Base-by-base conservation (phyloP, 2,329 filamentous ascomycete genomes). In the Trichophyton verrucosum region DNA sequence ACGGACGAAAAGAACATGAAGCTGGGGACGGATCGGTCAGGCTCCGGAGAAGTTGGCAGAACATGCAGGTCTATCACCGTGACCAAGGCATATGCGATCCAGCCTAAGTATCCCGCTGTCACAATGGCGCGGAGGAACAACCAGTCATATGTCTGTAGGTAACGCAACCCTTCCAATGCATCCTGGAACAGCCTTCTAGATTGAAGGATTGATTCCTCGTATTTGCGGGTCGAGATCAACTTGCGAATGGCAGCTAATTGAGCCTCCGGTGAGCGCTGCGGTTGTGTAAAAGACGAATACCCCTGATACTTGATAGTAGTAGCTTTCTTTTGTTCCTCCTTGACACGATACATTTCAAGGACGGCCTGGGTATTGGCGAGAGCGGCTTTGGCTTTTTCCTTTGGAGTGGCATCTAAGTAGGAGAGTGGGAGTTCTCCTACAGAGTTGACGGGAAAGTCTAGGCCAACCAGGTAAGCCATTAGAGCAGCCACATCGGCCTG, bases 71-170 rank as follows among this genome's bases (percentile, higher is more conserved):
- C 88, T 64, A 97, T 81, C 56, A 97, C 91, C 0, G 87, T 95
- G 0, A 90, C 94, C 58, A 95, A 78, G 1, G 91, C 90, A 73
- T 91, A 99, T 0, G 88, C 87, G 70, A 97, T 95, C 92, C 92
- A 99, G 20, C 94, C 94, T 6, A 97, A 76, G 69, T 97, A 99
- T 17, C 94, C 94, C 11, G 88, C 71, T 1, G 94, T 96, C 62
- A 99, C 87, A 57, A 99, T 80, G 1, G 89, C 87, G 63, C 94
- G 82, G 40, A 99, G 77, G 75, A 99, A 99, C 1, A 99, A 80
- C 94, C 94, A 99, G 76, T 99, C 94, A 69, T 99, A 99, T 0
- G 91, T 99, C 74, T 99, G 94, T 27, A 99, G 81, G 72, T 99
- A 99, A 58, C 94, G 84, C 63, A 99, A 77, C 6, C 94, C 94